These are phyloP conservation scores for Oryza longistaminata DNA, from an alignment of 176 grass and related monocot species.

Conservation along the genomic window DNA sequence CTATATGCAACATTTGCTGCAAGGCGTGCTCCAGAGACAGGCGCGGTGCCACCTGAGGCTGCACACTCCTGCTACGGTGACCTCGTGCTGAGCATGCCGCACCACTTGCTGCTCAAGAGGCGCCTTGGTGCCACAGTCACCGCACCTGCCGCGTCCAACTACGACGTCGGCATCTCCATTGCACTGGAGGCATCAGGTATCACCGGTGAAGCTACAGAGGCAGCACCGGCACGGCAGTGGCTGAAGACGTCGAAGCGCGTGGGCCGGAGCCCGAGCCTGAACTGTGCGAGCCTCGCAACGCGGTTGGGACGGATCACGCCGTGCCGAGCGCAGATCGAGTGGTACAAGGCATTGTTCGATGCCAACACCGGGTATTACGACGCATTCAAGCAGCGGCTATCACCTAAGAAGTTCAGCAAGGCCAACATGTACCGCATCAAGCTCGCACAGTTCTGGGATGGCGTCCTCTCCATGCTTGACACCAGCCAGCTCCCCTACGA, in stretches of 20 bases:
- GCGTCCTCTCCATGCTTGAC: conserved; percentile 79
- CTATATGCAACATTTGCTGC: conserved; percentile 68
- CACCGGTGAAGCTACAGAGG: conserved; percentile 47
- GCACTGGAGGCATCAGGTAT: conserved; percentile 74
- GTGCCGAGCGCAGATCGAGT: conserved; percentile 78
- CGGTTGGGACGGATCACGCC: conserved; percentile 79
- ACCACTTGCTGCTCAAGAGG: conserved; percentile 58
- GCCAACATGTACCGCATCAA: conserved; percentile 69
- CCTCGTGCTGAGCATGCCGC: conserved; percentile 49
- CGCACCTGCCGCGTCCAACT: conserved; percentile 9
- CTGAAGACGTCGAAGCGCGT: conserved; percentile 60
- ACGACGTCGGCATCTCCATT: conserved; percentile 62
- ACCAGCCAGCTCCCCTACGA: conserved; percentile 75
- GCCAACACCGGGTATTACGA: conserved; percentile 84
- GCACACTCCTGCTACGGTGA: conserved; percentile 66
- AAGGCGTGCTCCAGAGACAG: background rate
- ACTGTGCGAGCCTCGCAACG: conserved; percentile 59
- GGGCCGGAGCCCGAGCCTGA: conserved; percentile 59
- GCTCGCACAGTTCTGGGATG: conserved; percentile 83
- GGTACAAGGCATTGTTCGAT: conserved; percentile 87
- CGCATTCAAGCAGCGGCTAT: conserved; percentile 70
- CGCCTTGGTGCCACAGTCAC: background rate
- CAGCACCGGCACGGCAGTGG: conserved; percentile 54
- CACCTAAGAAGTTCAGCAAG: conserved; percentile 47
- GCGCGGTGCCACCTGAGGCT: background rate